Evolutionary conservation across 768 basidiomycete genomes (phyloP), one percentile per base, ranked within the genome.

Genomic region (Rhodotorula toruloides): DNA sequence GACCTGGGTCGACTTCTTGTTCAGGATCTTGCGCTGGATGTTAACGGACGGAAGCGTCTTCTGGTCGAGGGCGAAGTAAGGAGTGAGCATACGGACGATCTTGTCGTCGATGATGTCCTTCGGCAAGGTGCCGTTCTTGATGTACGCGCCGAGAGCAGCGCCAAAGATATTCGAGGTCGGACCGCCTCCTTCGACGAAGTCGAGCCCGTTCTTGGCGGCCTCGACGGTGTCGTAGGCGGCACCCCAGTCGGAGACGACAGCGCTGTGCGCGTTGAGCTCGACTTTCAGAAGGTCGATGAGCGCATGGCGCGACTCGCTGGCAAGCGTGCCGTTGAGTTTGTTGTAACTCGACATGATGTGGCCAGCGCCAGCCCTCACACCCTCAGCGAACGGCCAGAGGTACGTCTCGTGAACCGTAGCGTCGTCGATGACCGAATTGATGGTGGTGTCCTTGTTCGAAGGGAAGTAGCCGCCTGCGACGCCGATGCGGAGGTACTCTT

Each of bases 251-350:
- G 54, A 53, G 9, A 58, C 27, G 7, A 39, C 44, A 21, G 37
- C 13, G 10, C 17, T 36, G 32, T 25, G 19, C 36, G 31, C n/a
- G 37, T 46, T 47, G 46, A 43, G 48, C 27, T 90, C 86, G 53
- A 81, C 78, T 78, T 90, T 90, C 63, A 90, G 79, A n/a, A 90
- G 81, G 61, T 84, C 83, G 75, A 89, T 89, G 75, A 89, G 73
- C 54, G 84, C 80, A 67, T 84, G 84, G 77, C 85, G 81, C 72
- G 88, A 87, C 74, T 89, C 84, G 76, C 88, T 89, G 0, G 88
- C 87, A 73, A 52, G 73, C 68, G 39, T 59, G 10, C 64, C 64
- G 46, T 65, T 60, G 25, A 65, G 21, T 12, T 48, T 31, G 54
- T 54, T 54, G 40, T 54, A 75, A 4, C 65, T 54, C 2, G 60